These are phyloP conservation scores for Abrus precatorius DNA, from an alignment of 306 rosid genomes.

Conservation along the genomic window DNA sequence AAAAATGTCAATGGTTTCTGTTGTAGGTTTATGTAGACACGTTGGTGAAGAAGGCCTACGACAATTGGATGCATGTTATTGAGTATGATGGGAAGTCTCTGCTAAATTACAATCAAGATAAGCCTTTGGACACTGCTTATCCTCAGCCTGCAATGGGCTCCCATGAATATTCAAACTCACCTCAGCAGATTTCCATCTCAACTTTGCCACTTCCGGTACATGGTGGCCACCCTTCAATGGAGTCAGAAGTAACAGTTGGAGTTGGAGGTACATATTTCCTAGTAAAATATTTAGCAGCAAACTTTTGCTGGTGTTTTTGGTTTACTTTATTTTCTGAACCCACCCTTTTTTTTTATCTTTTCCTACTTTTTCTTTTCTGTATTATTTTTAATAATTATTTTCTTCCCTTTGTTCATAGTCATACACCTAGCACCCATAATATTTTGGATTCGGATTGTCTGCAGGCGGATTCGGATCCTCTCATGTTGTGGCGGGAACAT, in stretches of 20 bases:
- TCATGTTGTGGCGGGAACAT: too few species aligned
- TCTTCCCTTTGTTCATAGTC: slow-evolving; percentile 29
- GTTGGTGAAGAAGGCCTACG: slow-evolving; percentile 89
- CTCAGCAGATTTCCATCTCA: slow-evolving; percentile 67
- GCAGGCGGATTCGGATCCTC: too few species aligned
- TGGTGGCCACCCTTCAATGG: slow-evolving; percentile 62
- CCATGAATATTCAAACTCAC: slow-evolving; percentile 65
- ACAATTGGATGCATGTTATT: slow-evolving; percentile 85
- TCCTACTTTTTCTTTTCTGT: background rate
- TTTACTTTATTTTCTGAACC: slow-evolving; percentile 16
- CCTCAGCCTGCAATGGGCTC: slow-evolving; percentile 55
- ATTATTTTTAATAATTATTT: background rate
- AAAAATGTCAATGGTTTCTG: slow-evolving; percentile 36
- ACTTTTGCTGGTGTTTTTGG: slow-evolving; percentile 5
- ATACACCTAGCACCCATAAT: slow-evolving; percentile 5
- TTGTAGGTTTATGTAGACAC: slow-evolving; percentile 78
- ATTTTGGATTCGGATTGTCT: background rate
- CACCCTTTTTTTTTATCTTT: background rate
- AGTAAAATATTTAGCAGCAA: slow-evolving; percentile 34
- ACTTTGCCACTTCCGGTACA: slow-evolving; percentile 64
- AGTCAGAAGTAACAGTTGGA: slow-evolving; percentile 59
- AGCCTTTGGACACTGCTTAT: slow-evolving; percentile 51
- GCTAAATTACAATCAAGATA: slow-evolving; percentile 60
- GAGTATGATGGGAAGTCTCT: slow-evolving; percentile 84
- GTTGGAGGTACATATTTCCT: slow-evolving; percentile 65